Conservation (phyloP, 169 alveolate species). For the Cryptosporidium muris region DNA sequence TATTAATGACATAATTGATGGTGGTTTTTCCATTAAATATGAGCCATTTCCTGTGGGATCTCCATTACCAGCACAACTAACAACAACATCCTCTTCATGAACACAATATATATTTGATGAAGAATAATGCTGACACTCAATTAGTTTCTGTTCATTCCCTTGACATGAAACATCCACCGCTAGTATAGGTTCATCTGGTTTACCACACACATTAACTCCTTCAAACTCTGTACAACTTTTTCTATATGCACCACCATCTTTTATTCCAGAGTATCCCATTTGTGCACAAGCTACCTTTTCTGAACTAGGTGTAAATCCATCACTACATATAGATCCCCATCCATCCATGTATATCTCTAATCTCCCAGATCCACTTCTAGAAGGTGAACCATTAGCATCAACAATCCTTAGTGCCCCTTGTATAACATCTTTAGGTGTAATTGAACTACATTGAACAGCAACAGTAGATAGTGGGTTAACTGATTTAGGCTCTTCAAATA, state of each 20-base stretch:
- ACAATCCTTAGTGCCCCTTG: slow-evolving; percentile 67
- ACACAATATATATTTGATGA: slow-evolving; percentile 63
- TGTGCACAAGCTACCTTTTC: slow-evolving; percentile 68
- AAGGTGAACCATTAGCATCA: slow-evolving; percentile 55
- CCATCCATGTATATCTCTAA: slow-evolving; percentile 67
- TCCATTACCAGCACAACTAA: slow-evolving; percentile 78
- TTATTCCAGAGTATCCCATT: slow-evolving; percentile 69
- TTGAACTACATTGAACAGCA: slow-evolving; percentile 57
- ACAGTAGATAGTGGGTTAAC: slow-evolving; percentile 41
- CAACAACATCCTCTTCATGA: slow-evolving; percentile 77
- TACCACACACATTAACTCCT: slow-evolving; percentile 88
- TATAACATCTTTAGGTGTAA: slow-evolving; percentile 44
- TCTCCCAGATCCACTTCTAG: slow-evolving; percentile 67
- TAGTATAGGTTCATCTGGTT: slow-evolving; percentile 79
- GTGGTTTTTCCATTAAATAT: slow-evolving; percentile 48
- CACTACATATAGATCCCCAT: slow-evolving; percentile 71
- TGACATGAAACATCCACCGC: slow-evolving; percentile 83
- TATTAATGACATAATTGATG: slow-evolving; percentile 57
- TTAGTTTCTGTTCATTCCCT: slow-evolving; percentile 75
- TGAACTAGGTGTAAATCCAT: slow-evolving; percentile 52
- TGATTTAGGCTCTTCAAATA: slow-evolving; percentile 58
- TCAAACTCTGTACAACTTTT: slow-evolving; percentile 81
- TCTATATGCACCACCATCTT: slow-evolving; percentile 86
- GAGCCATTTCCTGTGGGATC: slow-evolving; percentile 79
- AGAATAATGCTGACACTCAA: slow-evolving; percentile 55